Evolutionary conservation across 257 asterid genomes (phyloP), one percentile per base, ranked within the genome.

Genomic region (Solanum pinnatisectum): DNA sequence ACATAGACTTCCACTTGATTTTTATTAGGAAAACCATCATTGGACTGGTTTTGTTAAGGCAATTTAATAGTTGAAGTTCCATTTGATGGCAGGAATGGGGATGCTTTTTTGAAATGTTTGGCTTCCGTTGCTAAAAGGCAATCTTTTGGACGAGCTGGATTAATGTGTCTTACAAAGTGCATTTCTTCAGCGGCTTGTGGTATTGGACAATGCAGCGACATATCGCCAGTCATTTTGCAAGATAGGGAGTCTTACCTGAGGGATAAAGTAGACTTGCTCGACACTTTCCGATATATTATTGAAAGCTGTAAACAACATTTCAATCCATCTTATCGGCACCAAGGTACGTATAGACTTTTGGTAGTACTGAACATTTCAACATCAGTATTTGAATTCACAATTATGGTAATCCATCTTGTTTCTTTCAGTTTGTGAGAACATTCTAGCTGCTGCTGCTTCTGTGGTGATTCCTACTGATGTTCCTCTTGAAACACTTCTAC

Each of bases 91-190:
- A 81, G 85, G 85, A 81, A 32, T 87, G 88, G 40, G 87, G 87
- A 93, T 84, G 85, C 90, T n/a, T 96, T 95, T 91, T 90, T 96
- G 93, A 86, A 89, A 68, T 89, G 90, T 91, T 89, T 96, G 88
- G 92, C 96, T 87, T 91, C 92, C 88, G 89, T 92, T 90, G 91
- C 98, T 88, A 95, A 94, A 87, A 90, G 83, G 65, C 87, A 92
- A 88, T 93, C 98, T 44, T 93, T 96, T 91, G 99, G 98, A 84
- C 93, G 99, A 87, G 95, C 98, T 90, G 99, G 99, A 88, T 83
- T 96, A 88, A 95, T 96, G 96, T 96, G 98, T 91, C 94, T 96
- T 65, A 94, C 93, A 63, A 93, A 95, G 89, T 94, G 98, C 94
- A 93, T 95, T 93, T 89, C 96, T 82, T 91, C 98, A 39, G 96